These are phyloP conservation scores for Aspergillus melleus DNA, from an alignment of 2,329 filamentous ascomycete genomes.

Conservation along the genomic window DNA sequence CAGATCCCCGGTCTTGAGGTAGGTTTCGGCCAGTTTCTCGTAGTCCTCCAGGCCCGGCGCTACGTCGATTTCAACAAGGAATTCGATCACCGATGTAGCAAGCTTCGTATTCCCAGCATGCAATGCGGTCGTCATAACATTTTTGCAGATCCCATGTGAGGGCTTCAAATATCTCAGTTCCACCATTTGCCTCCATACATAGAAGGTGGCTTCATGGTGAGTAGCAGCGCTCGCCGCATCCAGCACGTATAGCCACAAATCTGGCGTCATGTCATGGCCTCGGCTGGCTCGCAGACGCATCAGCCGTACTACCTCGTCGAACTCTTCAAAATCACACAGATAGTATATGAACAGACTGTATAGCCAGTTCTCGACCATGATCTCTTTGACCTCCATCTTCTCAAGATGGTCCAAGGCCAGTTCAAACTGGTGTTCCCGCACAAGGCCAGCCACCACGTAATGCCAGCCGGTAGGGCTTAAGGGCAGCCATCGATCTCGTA, in stretches of 20 bases:
- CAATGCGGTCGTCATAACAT: slow-evolving; percentile 71
- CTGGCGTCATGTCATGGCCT: slow-evolving; percentile 50
- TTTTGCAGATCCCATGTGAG: slow-evolving; percentile 63
- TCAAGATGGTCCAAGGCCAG: slow-evolving; percentile 71
- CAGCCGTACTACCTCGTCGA: slow-evolving; percentile 73
- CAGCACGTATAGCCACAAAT: slow-evolving; percentile 71
- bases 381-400: slow-evolving; percentile 59
- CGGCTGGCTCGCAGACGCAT: slow-evolving; percentile 59
- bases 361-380: slow-evolving; percentile 68
- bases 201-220: slow-evolving; percentile 64
- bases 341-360: slow-evolving; percentile 75
- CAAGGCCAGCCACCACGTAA: slow-evolving; percentile 68
- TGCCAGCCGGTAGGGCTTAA: slow-evolving; percentile 64
- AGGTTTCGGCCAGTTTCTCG: slow-evolving; percentile 73
- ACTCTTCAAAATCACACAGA: slow-evolving; percentile 69
- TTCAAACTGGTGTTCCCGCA: slow-evolving; percentile 82
- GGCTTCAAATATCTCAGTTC: slow-evolving; percentile 60
- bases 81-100: slow-evolving; percentile 68
- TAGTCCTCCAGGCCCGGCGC: slow-evolving; percentile 68
- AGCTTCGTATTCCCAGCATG: slow-evolving; percentile 66
- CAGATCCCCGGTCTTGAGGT: slow-evolving; percentile 62
- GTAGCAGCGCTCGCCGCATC: slow-evolving; percentile 67
- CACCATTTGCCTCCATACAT: slow-evolving; percentile 71
- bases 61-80: slow-evolving; percentile 60
- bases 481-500: slow-evolving; percentile 67